Base-by-base conservation (phyloP, 352 stramenopile species). In the Pythium catenulatum region DNA sequence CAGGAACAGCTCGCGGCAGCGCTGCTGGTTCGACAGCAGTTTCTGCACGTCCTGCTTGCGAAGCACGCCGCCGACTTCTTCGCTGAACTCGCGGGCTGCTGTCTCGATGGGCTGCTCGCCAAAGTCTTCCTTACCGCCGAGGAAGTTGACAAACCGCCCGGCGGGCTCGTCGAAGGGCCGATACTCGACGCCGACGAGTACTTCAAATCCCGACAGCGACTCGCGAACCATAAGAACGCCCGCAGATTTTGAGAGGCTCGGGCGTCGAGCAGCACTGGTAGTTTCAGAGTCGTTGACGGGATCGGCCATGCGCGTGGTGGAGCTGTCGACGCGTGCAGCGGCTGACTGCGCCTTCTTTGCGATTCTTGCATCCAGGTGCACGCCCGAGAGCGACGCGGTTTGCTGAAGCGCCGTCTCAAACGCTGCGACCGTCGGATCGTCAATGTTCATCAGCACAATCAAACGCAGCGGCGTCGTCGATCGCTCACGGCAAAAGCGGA, bases 401-500 rank as follows among this genome's bases (percentile, higher is more conserved):
- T 74, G 34, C 0, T 41, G 39, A 23, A 92, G 30, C 23, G 83
- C 86, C 27, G 81, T 77, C 1, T 80, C 46, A 32, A 93, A 92
- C 58, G 83, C 85, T 1, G 36, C 37, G 13, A 89, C 82, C 0
- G 88, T 92, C 36, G 87, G 83, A 32, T 89, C 84, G 59, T 94
- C 90, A 68, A 89, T 86, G 82, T 92, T 91, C 87, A 94, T 91
- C 1, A 94, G 54, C 37, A 66, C 76, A 54, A 94, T 92, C 11
- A 30, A 43, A 25, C 73, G 34, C 19, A 94, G 3, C 19, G 79
- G 78, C 5, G 69, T 78, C 27, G 32, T 59, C 0, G 39, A 50
- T 27, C 69, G 61, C n/a, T 73, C 84, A 32, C 85, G 39, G 23
- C 77, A 87, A 39, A 89, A 95, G 19, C 76, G 83, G 13, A 50